A percentile compares a stretch with the other conserved stretches of the same genome.
phyloP scores from a whole-genome alignment of 495 filamentous ascomycete genomes.

The Hypoxylon rickii region DNA sequence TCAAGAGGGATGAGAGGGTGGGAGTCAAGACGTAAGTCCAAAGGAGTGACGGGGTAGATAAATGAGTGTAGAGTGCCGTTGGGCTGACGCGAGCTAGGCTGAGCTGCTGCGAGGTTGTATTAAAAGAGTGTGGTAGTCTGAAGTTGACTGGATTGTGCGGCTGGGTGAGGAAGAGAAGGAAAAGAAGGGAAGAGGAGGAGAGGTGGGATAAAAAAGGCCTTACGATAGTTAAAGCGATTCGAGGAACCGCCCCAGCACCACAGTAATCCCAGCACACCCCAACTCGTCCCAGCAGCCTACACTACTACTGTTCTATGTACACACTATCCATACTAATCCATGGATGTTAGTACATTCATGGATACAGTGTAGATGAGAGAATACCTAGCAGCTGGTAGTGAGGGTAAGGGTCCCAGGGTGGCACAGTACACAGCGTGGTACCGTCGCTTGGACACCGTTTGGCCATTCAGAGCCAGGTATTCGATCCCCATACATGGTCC shows the following conservation, averaged over 20 bases:
- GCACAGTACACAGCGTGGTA: too few relatives aligned
- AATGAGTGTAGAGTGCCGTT: constrained; percentile 27
- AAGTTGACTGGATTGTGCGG: constrained; percentile 22
- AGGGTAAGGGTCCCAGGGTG: too few relatives aligned
- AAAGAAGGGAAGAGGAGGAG: constrained; percentile 8
- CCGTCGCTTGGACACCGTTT: background rate
- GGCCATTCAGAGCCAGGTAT: constrained; percentile 21
- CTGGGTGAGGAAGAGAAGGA: constrained; percentile 17
- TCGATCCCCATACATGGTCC: constrained; percentile 19
- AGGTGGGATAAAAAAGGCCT: constrained; percentile 6
- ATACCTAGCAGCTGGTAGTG: too few relatives aligned
- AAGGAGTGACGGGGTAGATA: constrained; percentile 22
- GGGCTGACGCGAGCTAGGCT: constrained; percentile 24
- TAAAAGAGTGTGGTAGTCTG: constrained; percentile 38
- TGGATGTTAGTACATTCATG: too few relatives aligned
- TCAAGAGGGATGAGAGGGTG: background rate
- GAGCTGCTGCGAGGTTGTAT: constrained; percentile 1
- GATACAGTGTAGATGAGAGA: too few relatives aligned
- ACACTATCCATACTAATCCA: too few relatives aligned
- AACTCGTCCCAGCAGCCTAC: too few relatives aligned
- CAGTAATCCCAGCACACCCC: too few relatives aligned
- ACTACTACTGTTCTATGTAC: too few relatives aligned
- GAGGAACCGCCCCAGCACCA: constrained; percentile 15
- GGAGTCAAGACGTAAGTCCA: background rate
- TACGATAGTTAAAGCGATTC: constrained; percentile 20